Evolutionary conservation across 352 stramenopile genomes (phyloP).

Genomic region (Globisporangium mamillatum): DNA sequence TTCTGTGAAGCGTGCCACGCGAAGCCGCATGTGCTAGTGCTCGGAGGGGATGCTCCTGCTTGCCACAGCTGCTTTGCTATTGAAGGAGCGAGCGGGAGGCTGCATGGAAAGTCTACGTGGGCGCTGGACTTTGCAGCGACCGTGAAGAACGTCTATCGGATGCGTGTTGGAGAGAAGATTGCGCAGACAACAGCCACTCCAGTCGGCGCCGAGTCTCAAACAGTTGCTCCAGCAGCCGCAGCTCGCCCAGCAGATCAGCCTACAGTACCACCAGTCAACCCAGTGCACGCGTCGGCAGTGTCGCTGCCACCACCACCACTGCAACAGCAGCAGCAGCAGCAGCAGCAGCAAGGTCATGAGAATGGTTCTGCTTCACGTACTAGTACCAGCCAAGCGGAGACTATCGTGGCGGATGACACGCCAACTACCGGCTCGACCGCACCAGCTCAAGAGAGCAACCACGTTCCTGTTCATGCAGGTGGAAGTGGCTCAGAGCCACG

Average conservation of each 20-base stretch:
- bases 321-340: too few species aligned
- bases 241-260: not conserved
- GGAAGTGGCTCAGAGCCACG: not conserved
- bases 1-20: conserved; percentile 54
- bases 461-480: not conserved
- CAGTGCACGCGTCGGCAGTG: not conserved
- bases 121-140: conserved; percentile 31
- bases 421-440: not conserved
- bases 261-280: not conserved
- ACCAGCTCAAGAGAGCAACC: not conserved
- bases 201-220: not conserved
- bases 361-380: not conserved
- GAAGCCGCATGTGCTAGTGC: conserved; percentile 54
- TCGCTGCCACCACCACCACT: not conserved
- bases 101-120: conserved; percentile 41
- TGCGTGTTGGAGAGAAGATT: conserved; percentile 31
- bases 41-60: conserved; percentile 23
- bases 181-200: not conserved
- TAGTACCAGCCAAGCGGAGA: not conserved
- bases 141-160: conserved; percentile 28
- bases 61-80: conserved; percentile 55
- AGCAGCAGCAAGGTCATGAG: not conserved
- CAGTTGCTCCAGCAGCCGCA: not conserved
- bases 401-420: not conserved
- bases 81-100: conserved; percentile 52